A percentile compares a stretch with the other conserved stretches of the same genome.
These are phyloP conservation scores for Ensete ventricosum DNA, from an alignment of 176 grass and related monocot species.

Conservation along the genomic window DNA sequence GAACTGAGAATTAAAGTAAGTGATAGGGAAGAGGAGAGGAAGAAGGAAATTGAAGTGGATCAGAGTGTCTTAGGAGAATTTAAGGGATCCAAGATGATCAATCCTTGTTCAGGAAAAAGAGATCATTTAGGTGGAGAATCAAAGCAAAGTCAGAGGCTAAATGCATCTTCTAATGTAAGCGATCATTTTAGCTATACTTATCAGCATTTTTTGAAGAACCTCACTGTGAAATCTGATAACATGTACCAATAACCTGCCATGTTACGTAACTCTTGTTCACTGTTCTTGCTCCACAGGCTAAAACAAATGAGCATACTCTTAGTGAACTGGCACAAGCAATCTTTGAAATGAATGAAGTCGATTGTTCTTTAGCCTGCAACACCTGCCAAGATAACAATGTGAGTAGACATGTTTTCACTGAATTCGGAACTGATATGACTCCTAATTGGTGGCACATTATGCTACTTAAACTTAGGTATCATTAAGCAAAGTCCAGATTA, in stretches of 20 bases:
- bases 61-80: not conserved
- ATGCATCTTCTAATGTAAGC: constrained; percentile 16
- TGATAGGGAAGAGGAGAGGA: not conserved
- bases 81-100: not conserved
- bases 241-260: not conserved
- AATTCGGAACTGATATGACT: not conserved
- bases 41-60: not conserved
- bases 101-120: not conserved
- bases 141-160: constrained; percentile 1
- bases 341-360: constrained; percentile 12
- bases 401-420: not conserved
- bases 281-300: not conserved
- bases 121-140: not conserved
- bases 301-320: constrained; percentile 13
- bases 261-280: not conserved
- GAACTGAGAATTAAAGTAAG: not conserved
- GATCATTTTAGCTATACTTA: not conserved
- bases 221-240: not conserved
- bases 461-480: not conserved
- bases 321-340: not conserved
- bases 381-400: constrained; percentile 5
- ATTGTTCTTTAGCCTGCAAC: not conserved
- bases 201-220: not conserved
- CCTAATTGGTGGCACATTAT: not conserved
- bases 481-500: not conserved